Percentiles rank a stretch among this genome's conserved stretches.
phyloP scores from a whole-genome alignment of 352 stramenopile species.

The Phytophthora foliorum region DNA sequence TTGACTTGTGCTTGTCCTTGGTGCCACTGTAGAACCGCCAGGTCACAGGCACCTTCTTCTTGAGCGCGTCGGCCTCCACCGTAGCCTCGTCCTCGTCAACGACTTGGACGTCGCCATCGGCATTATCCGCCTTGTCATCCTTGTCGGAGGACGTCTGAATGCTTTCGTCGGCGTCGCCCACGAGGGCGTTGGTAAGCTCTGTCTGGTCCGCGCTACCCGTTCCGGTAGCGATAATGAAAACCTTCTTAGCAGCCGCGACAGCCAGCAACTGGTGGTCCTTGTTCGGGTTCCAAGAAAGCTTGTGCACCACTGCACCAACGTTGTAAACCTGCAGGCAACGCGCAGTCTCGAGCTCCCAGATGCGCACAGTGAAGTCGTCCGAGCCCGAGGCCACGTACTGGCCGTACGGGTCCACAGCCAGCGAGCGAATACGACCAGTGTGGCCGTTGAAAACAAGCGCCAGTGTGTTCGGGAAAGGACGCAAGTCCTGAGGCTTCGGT shows the following conservation, averaged over 20 bases:
- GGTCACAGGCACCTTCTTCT: slow-evolving; percentile 93
- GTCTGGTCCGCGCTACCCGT: slow-evolving; percentile 94
- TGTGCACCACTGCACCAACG: slow-evolving; percentile 90
- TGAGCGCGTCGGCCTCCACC: slow-evolving; percentile 81
- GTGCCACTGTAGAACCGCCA: slow-evolving; percentile 91
- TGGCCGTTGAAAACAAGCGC: slow-evolving; percentile 92
- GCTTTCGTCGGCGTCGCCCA: slow-evolving; percentile 86
- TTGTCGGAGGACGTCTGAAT: slow-evolving; percentile 58
- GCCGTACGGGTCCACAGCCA: slow-evolving; percentile 96
- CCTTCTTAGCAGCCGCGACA: slow-evolving; percentile 92
- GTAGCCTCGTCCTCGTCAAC: slow-evolving; percentile 72
- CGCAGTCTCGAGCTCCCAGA: slow-evolving; percentile 98
- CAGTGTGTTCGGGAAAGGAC: slow-evolving; percentile 98
- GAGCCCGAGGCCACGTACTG: slow-evolving; percentile 97
- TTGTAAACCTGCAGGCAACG: slow-evolving; percentile 94
- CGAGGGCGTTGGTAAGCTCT: slow-evolving; percentile 95
- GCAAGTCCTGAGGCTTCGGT: slow-evolving; percentile 96
- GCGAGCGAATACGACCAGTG: slow-evolving; percentile 91
- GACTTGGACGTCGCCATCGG: slow-evolving; percentile 58
- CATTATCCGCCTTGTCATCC: slow-evolving; percentile 45
- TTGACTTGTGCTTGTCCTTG: slow-evolving; percentile 83
- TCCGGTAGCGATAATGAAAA: slow-evolving; percentile 95
- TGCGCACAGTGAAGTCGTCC: slow-evolving; percentile 95
- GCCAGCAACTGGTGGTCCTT: slow-evolving; percentile 95
- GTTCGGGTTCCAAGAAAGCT: slow-evolving; percentile 98